phyloP scores from a whole-genome alignment of 495 filamentous ascomycete genomes.

The Apiosordaria backusii region DNA sequence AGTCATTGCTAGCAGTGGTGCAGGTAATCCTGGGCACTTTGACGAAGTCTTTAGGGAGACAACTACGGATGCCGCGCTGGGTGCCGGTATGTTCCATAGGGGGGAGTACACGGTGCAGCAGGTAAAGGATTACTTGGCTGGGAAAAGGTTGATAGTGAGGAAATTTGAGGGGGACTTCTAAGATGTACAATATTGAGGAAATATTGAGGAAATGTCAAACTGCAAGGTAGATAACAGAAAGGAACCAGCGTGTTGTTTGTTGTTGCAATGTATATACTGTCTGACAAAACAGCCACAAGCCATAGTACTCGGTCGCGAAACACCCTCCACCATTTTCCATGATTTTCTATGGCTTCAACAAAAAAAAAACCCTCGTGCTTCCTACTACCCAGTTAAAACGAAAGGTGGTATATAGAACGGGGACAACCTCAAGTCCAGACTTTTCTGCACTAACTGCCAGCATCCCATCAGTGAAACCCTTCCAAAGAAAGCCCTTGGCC shows the following conservation, averaged over 20 bases:
- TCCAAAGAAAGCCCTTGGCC: too few relatives aligned
- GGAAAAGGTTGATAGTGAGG: conserved; percentile 69
- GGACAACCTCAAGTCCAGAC: too few relatives aligned
- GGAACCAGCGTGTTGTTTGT: neutral
- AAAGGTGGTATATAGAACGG: too few relatives aligned
- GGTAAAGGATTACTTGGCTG: conserved; percentile 80
- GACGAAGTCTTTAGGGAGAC: conserved; percentile 84
- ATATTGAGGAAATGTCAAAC: neutral
- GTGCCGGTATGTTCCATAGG: conserved; percentile 96
- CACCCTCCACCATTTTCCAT: too few relatives aligned
- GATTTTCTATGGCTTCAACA: too few relatives aligned
- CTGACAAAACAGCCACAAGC: neutral
- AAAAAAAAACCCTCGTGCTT: too few relatives aligned
- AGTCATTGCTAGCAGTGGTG: conserved; percentile 92
- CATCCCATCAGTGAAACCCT: too few relatives aligned
- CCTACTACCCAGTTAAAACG: too few relatives aligned
- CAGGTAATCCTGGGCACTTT: conserved; percentile 86
- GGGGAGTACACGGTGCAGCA: conserved; percentile 91
- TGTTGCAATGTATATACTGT: neutral
- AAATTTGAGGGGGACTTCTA: conserved; percentile 58
- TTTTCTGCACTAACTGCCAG: too few relatives aligned
- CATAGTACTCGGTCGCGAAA: neutral
- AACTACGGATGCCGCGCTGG: conserved; percentile 84
- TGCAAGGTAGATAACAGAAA: neutral
- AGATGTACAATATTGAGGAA: conserved; percentile 13